Evolutionary conservation across 345 rosid genomes (phyloP).

Genomic region (Citrus mangshanensis): DNA sequence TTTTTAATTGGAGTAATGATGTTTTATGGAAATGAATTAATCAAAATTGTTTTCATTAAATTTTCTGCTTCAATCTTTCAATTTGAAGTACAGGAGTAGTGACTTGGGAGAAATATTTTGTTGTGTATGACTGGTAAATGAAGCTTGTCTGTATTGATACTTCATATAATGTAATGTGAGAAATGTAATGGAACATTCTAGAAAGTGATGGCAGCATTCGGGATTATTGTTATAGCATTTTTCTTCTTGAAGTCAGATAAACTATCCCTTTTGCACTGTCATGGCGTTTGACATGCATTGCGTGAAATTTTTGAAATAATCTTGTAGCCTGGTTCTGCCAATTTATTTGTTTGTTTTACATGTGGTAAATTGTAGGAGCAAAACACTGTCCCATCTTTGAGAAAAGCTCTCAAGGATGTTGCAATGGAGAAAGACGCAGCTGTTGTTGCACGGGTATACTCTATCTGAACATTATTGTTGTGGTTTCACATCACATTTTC

Average conservation of each 20-base stretch:
- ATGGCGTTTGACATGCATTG: background rate
- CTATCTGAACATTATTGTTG: background rate
- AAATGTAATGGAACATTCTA: background rate
- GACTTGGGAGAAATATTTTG: background rate
- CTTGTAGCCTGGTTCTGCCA: background rate
- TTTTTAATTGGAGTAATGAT: background rate
- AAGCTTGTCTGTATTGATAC: background rate
- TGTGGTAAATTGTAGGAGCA: slow-evolving; percentile 56
- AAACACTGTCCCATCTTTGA: slow-evolving; percentile 81
- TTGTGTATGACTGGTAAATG: background rate
- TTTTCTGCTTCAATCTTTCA: background rate
- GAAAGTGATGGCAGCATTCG: background rate
- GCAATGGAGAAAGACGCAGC: slow-evolving; percentile 99
- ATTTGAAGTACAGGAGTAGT: background rate
- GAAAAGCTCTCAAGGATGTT: slow-evolving; percentile 90
- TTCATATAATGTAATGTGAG: background rate
- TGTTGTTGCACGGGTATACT: slow-evolving; percentile 77
- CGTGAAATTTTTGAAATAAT: background rate
- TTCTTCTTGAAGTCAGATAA: background rate
- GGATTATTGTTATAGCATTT: background rate
- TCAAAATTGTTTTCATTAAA: background rate
- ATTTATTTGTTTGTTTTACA: slow-evolving; percentile 3
- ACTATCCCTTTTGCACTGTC: background rate
- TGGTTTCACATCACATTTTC: background rate
- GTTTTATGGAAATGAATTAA: background rate